Evolutionary conservation across 2,329 filamentous ascomycete species (phyloP).

Genomic region (Pleurostoma richardsiae): DNA sequence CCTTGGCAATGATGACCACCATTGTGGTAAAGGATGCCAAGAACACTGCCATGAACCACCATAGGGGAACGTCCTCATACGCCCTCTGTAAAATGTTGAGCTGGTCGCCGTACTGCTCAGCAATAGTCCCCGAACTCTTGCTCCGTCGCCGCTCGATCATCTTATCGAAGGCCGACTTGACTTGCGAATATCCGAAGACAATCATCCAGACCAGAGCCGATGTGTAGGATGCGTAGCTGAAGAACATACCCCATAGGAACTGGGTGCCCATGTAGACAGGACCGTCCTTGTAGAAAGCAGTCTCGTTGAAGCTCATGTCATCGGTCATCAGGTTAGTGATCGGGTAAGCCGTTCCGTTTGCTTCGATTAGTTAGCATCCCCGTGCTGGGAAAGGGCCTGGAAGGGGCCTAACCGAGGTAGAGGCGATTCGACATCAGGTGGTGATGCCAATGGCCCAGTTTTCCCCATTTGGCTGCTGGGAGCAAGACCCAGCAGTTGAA

Average conservation of each 20-base stretch:
- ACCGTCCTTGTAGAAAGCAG: conserved; percentile 40
- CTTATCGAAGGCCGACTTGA: conserved; percentile 38
- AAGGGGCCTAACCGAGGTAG: conserved; percentile 44
- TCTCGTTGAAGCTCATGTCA: conserved; percentile 38
- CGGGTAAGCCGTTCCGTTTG: conserved; percentile 27
- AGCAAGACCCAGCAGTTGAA: conserved; percentile 54
- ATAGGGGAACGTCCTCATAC: conserved; percentile 53
- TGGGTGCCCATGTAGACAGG: conserved; percentile 54
- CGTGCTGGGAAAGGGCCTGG: conserved; percentile 14
- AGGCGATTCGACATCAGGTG: conserved; percentile 54
- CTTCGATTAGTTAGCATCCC: conserved; percentile 1
- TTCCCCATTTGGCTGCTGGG: conserved; percentile 54
- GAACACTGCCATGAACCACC: conserved; percentile 53
- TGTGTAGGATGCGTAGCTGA: conserved; percentile 54
- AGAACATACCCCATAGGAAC: conserved; percentile 54
- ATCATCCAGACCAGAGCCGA: conserved; percentile 55
- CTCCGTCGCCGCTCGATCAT: conserved; percentile 27
- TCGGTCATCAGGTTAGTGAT: conserved; percentile 24
- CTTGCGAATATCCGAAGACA: conserved; percentile 46
- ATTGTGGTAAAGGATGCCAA: conserved; percentile 35
- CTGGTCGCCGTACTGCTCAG: conserved; percentile 52
- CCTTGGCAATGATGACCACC: conserved; percentile 44
- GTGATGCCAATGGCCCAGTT: conserved; percentile 44
- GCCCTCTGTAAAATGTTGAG: conserved; percentile 53
- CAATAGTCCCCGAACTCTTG: conserved; percentile 30